A percentile compares a stretch with the other conserved stretches of the same genome.
These are phyloP conservation scores for Diaporthe longicolla DNA, from an alignment of 2,329 filamentous ascomycete genomes.

Conservation along the genomic window DNA sequence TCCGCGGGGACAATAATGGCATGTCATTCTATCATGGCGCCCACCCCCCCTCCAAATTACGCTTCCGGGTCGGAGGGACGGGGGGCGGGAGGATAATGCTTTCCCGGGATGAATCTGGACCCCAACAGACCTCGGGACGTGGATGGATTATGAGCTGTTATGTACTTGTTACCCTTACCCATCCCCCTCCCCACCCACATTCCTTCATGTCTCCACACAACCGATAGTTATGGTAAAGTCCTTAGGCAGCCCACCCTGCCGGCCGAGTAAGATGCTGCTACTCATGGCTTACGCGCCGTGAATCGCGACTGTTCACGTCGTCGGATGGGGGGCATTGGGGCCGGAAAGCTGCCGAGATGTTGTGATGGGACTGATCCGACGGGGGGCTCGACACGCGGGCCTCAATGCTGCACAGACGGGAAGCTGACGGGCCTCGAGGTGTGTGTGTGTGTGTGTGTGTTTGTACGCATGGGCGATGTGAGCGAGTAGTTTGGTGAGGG, in stretches of 20 bases:
- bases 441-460: background rate
- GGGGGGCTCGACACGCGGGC: background rate
- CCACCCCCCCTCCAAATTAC: background rate
- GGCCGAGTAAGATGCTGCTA: background rate
- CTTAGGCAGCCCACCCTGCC: background rate
- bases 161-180: too few relatives aligned
- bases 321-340: background rate
- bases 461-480: background rate
- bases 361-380: background rate
- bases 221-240: too few relatives aligned
- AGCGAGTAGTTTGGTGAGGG: background rate
- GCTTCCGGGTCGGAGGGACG: too few relatives aligned
- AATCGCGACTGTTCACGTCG: background rate
- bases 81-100: too few relatives aligned
- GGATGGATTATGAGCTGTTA: too few relatives aligned
- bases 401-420: slow-evolving; percentile 16
- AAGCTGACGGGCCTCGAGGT: background rate
- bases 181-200: too few relatives aligned
- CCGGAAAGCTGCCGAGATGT: background rate
- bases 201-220: too few relatives aligned
- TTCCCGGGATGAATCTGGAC: too few relatives aligned
- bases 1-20: background rate
- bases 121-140: too few relatives aligned
- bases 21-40: too few relatives aligned
- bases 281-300: background rate